Percentiles rank a stretch among this genome's conserved stretches.
Conservation (phyloP, 345 rosid species). For the Nasturtium officinale region DNA sequence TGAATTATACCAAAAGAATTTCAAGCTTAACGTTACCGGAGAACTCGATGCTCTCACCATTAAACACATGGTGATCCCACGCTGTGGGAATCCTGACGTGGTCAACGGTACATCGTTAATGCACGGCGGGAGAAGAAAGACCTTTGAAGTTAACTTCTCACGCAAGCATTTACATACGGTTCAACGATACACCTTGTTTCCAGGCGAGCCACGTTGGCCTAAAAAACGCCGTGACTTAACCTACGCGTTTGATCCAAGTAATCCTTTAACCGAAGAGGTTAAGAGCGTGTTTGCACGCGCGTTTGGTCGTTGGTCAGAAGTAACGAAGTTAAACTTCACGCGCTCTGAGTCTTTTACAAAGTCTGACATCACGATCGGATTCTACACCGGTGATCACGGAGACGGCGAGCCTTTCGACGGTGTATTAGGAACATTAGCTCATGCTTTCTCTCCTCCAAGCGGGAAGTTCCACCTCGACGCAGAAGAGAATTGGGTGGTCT, state of each 20-base stretch:
- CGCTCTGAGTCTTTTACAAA: conserved; percentile 25
- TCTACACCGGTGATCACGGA: conserved; percentile 78
- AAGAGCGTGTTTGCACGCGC: conserved; percentile 72
- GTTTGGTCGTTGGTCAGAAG: conserved; percentile 70
- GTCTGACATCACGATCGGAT: conserved; percentile 76
- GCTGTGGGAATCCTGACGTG: conserved; percentile 90
- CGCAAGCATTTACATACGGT: conserved; percentile 53
- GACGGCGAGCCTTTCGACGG: conserved; percentile 98
- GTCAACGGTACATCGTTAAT: conserved; percentile 79
- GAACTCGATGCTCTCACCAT: conserved; percentile 67
- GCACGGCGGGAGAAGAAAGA: conserved; percentile 57
- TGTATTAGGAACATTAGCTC: conserved; percentile 79
- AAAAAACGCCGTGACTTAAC: conserved; percentile 50
- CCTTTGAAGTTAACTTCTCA: conserved; percentile 41
- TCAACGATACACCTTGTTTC: conserved; percentile 67
- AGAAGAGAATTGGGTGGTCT: conserved; percentile 72
- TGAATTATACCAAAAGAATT: conserved; percentile 71
- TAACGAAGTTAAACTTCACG: conserved; percentile 68
- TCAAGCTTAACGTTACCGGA: conserved; percentile 73
- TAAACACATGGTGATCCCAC: conserved; percentile 59
- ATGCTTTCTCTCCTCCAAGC: conserved; percentile 86
- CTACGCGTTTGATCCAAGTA: conserved; percentile 62
- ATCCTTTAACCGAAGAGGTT: conserved; percentile 49
- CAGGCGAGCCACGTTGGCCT: conserved; percentile 81
- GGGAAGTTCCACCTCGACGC: conserved; percentile 79